Base-by-base conservation (phyloP, 2,329 filamentous ascomycete genomes). In the Venturia aucupariae region DNA sequence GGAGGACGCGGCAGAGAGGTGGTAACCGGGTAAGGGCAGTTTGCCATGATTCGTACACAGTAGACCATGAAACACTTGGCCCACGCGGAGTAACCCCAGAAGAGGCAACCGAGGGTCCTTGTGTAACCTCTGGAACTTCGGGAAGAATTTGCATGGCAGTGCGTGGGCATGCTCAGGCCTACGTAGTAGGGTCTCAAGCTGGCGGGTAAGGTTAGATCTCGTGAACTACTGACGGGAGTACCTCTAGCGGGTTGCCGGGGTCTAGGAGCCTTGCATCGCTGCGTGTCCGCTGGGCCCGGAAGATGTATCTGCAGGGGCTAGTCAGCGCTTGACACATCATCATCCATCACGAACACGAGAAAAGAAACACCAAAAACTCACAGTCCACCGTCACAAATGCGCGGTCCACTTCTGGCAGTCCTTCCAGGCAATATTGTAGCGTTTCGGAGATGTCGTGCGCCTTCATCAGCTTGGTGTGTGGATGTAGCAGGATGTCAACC, bases 401-500 rank as follows among this genome's bases (percentile, higher is more conserved):
- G 13, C 81, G 72, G 67, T 82, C 81, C 0, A 82, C 80, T 70
- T 82, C 80, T n/a, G 73, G 75, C 62, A 82, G 39, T 64, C 81
- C 82, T 68, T 86, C 84, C 30, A 78, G 72, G 67, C 84, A 86
- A 71, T 87, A 87, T 72, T 87, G 84, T 68, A 87, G 70, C 3
- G 83, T 86, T 75, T 87, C 84, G 0, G 83, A 82, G 48, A 87
- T 75, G 71, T 87, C 84, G 67, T 87, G 84, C 17, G 78, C 79
- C 62, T 75, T 77, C 55, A 78, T 78, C 62, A 87, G 68, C 61
- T 76, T 80, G 46, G 80, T 81, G 59, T 81, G 76, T 68, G 81
- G 79, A 55, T 82, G 79, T 68, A 87, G 74, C 42, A 87, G 72
- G 24, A 86, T 78, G 67, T 87, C 84, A 27, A 84, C 80, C 70